Percentiles rank a stretch among this genome's conserved stretches.
phyloP scores from a whole-genome alignment of 768 basidiomycete genomes.

The Chalciporus sphaerocephalus region DNA sequence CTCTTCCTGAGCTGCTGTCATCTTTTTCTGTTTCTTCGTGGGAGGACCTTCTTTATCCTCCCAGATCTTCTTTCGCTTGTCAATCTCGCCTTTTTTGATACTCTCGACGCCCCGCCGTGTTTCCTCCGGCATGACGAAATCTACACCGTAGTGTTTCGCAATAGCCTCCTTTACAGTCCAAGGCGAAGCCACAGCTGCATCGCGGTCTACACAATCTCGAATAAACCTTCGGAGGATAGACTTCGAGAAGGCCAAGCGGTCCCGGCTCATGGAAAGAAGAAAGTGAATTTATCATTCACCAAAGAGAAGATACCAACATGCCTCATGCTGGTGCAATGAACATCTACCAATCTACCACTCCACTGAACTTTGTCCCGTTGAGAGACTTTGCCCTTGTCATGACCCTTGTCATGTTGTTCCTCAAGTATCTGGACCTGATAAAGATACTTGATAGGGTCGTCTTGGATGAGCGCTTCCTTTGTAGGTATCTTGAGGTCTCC shows the following conservation, averaged over 20 bases:
- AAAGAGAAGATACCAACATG: slow-evolving; percentile 31
- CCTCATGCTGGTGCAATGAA: slow-evolving; percentile 79
- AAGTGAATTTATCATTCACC: slow-evolving; percentile 2
- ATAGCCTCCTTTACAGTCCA: slow-evolving; percentile 91
- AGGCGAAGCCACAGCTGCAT: slow-evolving; percentile 87
- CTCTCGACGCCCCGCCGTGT: slow-evolving; percentile 73
- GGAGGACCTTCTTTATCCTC: slow-evolving; percentile 83
- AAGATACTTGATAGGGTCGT: slow-evolving; percentile 78
- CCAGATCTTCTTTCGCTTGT: slow-evolving; percentile 90
- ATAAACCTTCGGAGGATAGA: slow-evolving; percentile 95
- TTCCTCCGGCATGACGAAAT: slow-evolving; percentile 81
- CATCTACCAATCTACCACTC: slow-evolving; percentile 78
- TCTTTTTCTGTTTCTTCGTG: slow-evolving; percentile 76
- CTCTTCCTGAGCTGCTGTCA: slow-evolving; percentile 70
- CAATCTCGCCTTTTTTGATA: slow-evolving; percentile 83
- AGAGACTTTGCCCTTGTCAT: slow-evolving; percentile 52
- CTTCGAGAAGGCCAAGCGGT: slow-evolving; percentile 93
- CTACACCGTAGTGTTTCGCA: slow-evolving; percentile 80
- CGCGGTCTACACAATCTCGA: slow-evolving; percentile 90
- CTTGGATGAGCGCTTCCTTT: slow-evolving; percentile 64
- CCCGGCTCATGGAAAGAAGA: slow-evolving; percentile 56
- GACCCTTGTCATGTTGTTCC: slow-evolving; percentile 63
- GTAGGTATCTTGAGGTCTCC: slow-evolving; percentile 72
- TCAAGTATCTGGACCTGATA: slow-evolving; percentile 88
- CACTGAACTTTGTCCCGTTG: slow-evolving; percentile 61